A percentile compares a stretch with the other conserved stretches of the same genome.
Evolutionary conservation across 2,329 filamentous ascomycete species (phyloP).

Genomic region (Cladophialophora bantiana): DNA sequence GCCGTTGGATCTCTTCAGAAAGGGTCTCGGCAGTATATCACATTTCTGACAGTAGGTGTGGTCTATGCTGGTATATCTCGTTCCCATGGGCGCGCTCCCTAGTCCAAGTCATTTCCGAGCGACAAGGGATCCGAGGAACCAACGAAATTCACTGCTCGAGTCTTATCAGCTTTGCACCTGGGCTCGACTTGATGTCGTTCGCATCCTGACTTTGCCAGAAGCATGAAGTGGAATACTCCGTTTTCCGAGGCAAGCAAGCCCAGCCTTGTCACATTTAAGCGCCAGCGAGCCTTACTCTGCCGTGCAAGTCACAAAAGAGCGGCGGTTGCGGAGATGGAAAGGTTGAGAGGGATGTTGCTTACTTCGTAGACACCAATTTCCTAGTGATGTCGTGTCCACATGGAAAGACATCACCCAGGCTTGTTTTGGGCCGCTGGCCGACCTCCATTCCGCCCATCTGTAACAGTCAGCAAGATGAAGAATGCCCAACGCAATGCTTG

Average conservation of each 20-base stretch:
- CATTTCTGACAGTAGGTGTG: not conserved
- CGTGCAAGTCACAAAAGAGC: not conserved
- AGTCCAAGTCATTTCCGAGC: not conserved
- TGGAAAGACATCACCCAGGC: not conserved
- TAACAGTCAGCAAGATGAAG: not conserved
- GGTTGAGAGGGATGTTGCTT: not conserved
- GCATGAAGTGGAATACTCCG: not conserved
- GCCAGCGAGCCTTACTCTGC: slow-evolving; percentile 6
- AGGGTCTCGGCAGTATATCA: not conserved
- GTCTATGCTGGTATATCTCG: not conserved
- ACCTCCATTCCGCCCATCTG: not conserved
- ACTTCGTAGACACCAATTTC: not conserved
- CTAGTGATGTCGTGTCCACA: not conserved
- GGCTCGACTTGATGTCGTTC: not conserved
- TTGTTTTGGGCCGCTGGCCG: not conserved
- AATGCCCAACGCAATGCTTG: not conserved
- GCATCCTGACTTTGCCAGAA: not conserved
- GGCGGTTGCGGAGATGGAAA: not conserved
- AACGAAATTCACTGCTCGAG: not conserved
- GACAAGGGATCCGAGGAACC: not conserved
- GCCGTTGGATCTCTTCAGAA: not conserved
- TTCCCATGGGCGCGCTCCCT: not conserved
- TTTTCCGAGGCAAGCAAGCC: not conserved
- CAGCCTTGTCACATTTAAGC: slow-evolving; percentile 15
- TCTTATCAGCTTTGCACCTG: not conserved